Conservation (phyloP, 768 basidiomycete species). For the Phylloporus sp. region DNA sequence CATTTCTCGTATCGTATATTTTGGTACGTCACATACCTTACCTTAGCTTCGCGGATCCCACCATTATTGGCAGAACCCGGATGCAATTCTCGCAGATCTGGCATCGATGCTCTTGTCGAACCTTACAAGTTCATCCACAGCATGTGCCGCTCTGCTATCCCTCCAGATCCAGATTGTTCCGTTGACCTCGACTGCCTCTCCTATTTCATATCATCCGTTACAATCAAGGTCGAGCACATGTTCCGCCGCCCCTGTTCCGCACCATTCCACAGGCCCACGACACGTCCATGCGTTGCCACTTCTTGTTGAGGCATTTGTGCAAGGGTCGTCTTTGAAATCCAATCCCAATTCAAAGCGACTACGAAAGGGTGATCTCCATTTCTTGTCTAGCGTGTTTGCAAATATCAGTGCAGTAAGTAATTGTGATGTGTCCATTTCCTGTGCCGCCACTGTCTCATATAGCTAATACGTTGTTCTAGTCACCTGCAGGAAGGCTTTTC, state of each 20-base stretch:
- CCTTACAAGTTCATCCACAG: conserved; percentile 67
- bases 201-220: conserved; percentile 60
- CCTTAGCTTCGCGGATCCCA: conserved; percentile 4
- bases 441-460: conserved; percentile 1
- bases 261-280: conserved; percentile 49
- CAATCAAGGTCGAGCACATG: conserved; percentile 81
- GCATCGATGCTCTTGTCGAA: conserved; percentile 99
- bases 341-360: conserved; percentile 43
- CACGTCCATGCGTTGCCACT: conserved; percentile 68
- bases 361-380: conserved; percentile 80
- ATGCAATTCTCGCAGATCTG: conserved; percentile 86
- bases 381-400: conserved; percentile 90
- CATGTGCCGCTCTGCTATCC: conserved; percentile 58
- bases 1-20: conserved; percentile 85
- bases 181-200: conserved; percentile 35
- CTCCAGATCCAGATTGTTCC: conserved; percentile 63
- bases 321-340: conserved; percentile 57
- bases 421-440: not conserved
- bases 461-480: conserved; percentile 37
- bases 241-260: conserved; percentile 62
- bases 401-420: conserved; percentile 74
- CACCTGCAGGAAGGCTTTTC: conserved; percentile 70
- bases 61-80: conserved; percentile 60
- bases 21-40: conserved; percentile 51
- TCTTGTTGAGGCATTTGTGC: conserved; percentile 85